Percentiles rank a stretch among this genome's conserved stretches.
phyloP scores from a whole-genome alignment of 1,284 basidiomycete species.

The Mycena citricolor region DNA sequence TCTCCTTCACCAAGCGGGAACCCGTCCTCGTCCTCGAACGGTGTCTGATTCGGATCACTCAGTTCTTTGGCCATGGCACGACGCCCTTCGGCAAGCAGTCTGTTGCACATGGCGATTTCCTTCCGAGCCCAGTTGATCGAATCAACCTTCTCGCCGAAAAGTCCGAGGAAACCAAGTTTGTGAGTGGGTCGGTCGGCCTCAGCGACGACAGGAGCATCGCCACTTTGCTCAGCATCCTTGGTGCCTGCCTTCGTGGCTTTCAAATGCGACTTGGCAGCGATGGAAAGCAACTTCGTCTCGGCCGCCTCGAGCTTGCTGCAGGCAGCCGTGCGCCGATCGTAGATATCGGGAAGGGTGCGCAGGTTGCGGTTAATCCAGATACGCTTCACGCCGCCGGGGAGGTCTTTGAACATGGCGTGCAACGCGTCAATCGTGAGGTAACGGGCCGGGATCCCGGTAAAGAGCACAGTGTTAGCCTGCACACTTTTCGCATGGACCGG shows the following conservation, averaged over 20 bases:
- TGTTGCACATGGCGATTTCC: slow-evolving; percentile 59
- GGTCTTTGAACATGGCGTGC: slow-evolving; percentile 62
- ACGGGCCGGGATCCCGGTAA: slow-evolving; percentile 86
- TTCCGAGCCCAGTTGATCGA: slow-evolving; percentile 87
- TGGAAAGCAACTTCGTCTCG: slow-evolving; percentile 74
- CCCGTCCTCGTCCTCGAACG: slow-evolving; percentile 16
- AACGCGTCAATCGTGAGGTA: slow-evolving; percentile 72
- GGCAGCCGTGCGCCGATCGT: slow-evolving; percentile 75
- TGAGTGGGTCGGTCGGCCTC: slow-evolving; percentile 75
- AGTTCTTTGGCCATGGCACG: slow-evolving; percentile 10
- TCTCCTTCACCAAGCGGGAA: slow-evolving; percentile 14
- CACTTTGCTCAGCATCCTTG: slow-evolving; percentile 30
- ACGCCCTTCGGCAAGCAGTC: slow-evolving; percentile 46
- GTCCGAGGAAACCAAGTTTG: slow-evolving; percentile 60
- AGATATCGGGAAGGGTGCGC: slow-evolving; percentile 81
- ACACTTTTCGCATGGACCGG: slow-evolving; percentile 69
- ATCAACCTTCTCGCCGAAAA: slow-evolving; percentile 84
- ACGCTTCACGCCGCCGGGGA: slow-evolving; percentile 83
- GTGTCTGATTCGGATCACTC: slow-evolving; percentile 4
- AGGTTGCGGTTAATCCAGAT: slow-evolving; percentile 92
- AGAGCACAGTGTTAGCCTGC: slow-evolving; percentile 85
- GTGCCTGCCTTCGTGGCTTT: slow-evolving; percentile 44
- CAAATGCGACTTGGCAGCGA: slow-evolving; percentile 65
- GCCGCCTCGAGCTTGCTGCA: slow-evolving; percentile 83
- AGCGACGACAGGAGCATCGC: slow-evolving; percentile 46